These are phyloP conservation scores for Cyphellophora attinorum DNA, from an alignment of 2,329 filamentous ascomycete species.

Conservation along the genomic window DNA sequence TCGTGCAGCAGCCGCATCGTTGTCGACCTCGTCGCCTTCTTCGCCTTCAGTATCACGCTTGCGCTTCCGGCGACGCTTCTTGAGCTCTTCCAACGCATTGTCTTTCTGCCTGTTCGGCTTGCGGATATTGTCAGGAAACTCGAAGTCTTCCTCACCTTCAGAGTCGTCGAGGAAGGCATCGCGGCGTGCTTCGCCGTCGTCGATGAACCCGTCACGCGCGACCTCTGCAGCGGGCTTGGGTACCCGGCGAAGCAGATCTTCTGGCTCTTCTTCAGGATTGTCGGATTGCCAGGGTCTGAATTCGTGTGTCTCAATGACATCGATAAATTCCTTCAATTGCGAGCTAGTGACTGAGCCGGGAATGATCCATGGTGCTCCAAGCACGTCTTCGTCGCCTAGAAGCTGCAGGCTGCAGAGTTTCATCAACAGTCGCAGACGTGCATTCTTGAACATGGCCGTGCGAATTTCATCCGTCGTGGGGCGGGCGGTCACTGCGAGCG, in stretches of 20 bases:
- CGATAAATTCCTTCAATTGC: conserved; percentile 58
- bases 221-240: conserved; percentile 28
- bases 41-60: conserved; percentile 28
- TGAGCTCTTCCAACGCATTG: conserved; percentile 39
- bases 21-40: conserved; percentile 44
- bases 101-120: conserved; percentile 39
- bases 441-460: conserved; percentile 77
- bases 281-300: conserved; percentile 70
- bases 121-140: conserved; percentile 53
- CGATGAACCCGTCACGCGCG: conserved; percentile 22
- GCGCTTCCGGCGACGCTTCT: conserved; percentile 52
- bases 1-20: conserved; percentile 50
- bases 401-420: conserved; percentile 62
- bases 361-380: conserved; percentile 69
- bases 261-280: conserved; percentile 57
- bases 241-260: conserved; percentile 70
- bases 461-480: conserved; percentile 28
- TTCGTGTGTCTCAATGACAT: conserved; percentile 66
- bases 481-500: conserved; percentile 22
- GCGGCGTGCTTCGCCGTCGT: conserved; percentile 28
- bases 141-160: conserved; percentile 46
- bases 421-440: conserved; percentile 77
- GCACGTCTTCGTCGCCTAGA: conserved; percentile 57
- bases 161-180: conserved; percentile 59
- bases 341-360: conserved; percentile 56